Conservation (phyloP, 805 yeast species). For the Saccharomycopsis guyanensis region DNA sequence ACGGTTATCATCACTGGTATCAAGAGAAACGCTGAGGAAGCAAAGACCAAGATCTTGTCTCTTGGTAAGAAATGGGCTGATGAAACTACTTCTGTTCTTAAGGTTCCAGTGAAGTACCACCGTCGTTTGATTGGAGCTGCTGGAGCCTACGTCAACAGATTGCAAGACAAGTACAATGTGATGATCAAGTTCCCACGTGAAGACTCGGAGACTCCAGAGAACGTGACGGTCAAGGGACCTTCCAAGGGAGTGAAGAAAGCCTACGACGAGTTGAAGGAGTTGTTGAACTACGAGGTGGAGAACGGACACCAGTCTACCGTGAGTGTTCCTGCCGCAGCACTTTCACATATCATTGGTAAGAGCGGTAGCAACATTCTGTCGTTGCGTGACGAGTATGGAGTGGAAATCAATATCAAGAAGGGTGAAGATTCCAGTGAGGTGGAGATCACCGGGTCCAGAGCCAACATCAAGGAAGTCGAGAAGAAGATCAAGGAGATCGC, state of each 20-base stretch:
- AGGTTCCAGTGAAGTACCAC: conserved; percentile 72
- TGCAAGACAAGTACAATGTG: conserved; percentile 84
- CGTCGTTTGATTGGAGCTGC: conserved; percentile 75
- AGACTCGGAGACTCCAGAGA: conserved; percentile 43
- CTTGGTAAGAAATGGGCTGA: conserved; percentile 76
- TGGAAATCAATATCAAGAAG: conserved; percentile 42
- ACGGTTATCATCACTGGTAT: conserved; percentile 65
- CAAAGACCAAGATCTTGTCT: conserved; percentile 48
- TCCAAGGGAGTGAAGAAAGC: conserved; percentile 83
- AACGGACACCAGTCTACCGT: conserved; percentile 66
- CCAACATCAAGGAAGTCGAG: conserved; percentile 67
- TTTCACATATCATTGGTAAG: conserved; percentile 84
- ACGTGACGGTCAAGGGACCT: conserved; percentile 71
- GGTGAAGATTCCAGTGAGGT: conserved; percentile 42
- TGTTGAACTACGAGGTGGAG: conserved; percentile 79
- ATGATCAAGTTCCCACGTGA: conserved; percentile 65
- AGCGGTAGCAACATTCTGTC: conserved; percentile 77
- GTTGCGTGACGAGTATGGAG: conserved; percentile 54
- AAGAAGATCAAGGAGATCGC: conserved; percentile 55
- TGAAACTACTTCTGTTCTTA: conserved; percentile 56
- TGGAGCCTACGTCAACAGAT: conserved; percentile 73
- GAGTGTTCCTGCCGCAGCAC: conserved; percentile 61
- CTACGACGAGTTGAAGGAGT: conserved; percentile 73
- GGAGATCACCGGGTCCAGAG: conserved; percentile 69
- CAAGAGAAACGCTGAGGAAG: conserved; percentile 68